Evolutionary conservation across 1,284 basidiomycete genomes (phyloP).

Genomic region (Singerocomus inundabilis): DNA sequence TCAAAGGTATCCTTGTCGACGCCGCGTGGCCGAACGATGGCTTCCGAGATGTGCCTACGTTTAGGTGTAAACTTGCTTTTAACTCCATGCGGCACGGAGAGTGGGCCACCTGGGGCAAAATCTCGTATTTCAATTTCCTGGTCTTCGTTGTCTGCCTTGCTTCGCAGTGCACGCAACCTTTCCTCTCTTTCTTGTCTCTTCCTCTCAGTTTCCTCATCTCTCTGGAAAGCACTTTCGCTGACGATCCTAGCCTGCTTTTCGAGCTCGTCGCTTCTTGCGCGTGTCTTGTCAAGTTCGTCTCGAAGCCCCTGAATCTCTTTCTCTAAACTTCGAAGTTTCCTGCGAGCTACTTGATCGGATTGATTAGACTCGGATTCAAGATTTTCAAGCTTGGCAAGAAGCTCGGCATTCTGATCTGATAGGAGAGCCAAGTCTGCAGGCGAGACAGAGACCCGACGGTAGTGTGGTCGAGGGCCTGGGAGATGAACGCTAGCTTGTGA

Average conservation of each 20-base stretch:
- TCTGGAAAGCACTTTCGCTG: slow-evolving; percentile 40
- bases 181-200: slow-evolving; percentile 58
- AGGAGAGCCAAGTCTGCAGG: slow-evolving; percentile 67
- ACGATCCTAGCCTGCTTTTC: slow-evolving; percentile 56
- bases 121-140: slow-evolving; percentile 42
- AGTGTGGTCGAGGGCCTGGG: slow-evolving; percentile 36
- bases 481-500: slow-evolving; percentile 18
- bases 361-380: slow-evolving; percentile 68
- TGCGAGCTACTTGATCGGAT: slow-evolving; percentile 65
- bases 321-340: slow-evolving; percentile 69
- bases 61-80: slow-evolving; percentile 22
- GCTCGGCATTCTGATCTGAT: slow-evolving; percentile 78
- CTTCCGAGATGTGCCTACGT: slow-evolving; percentile 33
- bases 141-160: slow-evolving; percentile 36
- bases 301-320: slow-evolving; percentile 69
- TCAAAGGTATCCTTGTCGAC: slow-evolving; percentile 10
- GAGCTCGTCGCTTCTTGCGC: slow-evolving; percentile 63
- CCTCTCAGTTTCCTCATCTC: slow-evolving; percentile 45
- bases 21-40: slow-evolving; percentile 10
- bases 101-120: slow-evolving; percentile 62
- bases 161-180: slow-evolving; percentile 44
- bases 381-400: slow-evolving; percentile 69
- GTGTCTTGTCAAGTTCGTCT: slow-evolving; percentile 71
- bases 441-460: slow-evolving; percentile 61
- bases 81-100: slow-evolving; percentile 31